phyloP scores from a whole-genome alignment of 257 asterid species.

The Nicotiana tomentosiformis region DNA sequence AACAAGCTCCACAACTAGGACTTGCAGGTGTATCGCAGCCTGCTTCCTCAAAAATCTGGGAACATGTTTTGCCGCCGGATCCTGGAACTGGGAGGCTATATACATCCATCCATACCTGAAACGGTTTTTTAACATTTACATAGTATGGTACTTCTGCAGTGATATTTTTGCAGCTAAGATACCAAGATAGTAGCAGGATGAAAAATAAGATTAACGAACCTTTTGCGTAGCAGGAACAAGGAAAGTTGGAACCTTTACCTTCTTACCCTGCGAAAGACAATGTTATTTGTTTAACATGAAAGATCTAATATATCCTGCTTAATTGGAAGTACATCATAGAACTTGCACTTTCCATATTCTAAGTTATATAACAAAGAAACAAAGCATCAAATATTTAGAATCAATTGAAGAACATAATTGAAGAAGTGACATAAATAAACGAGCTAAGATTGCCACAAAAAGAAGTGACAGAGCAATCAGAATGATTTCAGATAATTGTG shows the following conservation, averaged over 20 bases:
- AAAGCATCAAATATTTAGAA: too few relatives aligned
- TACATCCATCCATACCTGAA: constrained; percentile 95
- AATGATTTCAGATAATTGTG: not conserved
- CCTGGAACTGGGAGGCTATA: constrained; percentile 91
- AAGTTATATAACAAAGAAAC: not conserved
- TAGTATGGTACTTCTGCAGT: not conserved
- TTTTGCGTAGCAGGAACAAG: constrained; percentile 98
- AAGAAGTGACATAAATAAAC: not conserved
- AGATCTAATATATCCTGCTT: not conserved
- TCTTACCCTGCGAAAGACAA: constrained; percentile 38
- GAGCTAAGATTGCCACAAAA: not conserved
- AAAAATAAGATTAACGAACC: constrained; percentile 31
- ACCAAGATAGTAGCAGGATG: not conserved
- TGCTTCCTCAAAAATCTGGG: constrained; percentile 97
- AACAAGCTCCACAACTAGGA: constrained; percentile 96
- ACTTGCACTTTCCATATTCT: not conserved
- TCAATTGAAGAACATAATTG: not conserved
- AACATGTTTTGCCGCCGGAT: constrained; percentile 90
- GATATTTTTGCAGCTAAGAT: not conserved
- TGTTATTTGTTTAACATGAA: not conserved
- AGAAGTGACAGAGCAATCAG: too few relatives aligned
- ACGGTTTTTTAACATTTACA: not conserved
- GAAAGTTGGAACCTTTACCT: constrained; percentile 98
- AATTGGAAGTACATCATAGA: not conserved
- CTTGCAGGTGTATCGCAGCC: constrained; percentile 99